Evolutionary conservation across 176 grass and related monocot species (phyloP).

Genomic region (Carex myosuroides): DNA sequence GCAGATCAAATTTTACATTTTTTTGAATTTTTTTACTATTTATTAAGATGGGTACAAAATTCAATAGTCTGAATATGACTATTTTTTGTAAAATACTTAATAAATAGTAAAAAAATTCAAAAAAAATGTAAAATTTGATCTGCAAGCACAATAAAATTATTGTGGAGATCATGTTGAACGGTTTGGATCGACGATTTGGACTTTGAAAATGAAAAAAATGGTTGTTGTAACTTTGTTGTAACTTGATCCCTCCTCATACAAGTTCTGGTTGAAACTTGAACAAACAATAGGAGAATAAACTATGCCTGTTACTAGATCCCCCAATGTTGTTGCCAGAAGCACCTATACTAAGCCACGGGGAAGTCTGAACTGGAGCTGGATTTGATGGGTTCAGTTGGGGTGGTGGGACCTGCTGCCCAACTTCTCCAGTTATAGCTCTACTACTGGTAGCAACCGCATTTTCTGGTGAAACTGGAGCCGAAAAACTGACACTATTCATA

Average conservation of each 20-base stretch:
- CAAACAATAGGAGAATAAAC: not conserved
- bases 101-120: too few relatives aligned
- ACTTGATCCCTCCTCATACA: not conserved
- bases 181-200: too few relatives aligned
- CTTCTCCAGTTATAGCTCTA: not conserved
- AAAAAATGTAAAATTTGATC: too few relatives aligned
- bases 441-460: constrained; percentile 29
- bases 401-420: not conserved
- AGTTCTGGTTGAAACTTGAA: constrained; percentile 5
- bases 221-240: too few relatives aligned
- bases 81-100: too few relatives aligned
- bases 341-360: not conserved
- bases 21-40: too few relatives aligned
- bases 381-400: not conserved
- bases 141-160: too few relatives aligned
- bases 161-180: too few relatives aligned
- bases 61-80: too few relatives aligned
- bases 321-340: constrained; percentile 2
- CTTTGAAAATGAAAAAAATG: too few relatives aligned
- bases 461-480: constrained; percentile 53
- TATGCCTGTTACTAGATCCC: constrained; percentile 14
- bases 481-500: constrained; percentile 37
- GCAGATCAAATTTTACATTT: too few relatives aligned
- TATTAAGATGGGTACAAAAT: too few relatives aligned
- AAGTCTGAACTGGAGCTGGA: constrained; percentile 4